Base-by-base conservation (phyloP, 176 grass and related monocot species). In the Raddia guianensis region DNA sequence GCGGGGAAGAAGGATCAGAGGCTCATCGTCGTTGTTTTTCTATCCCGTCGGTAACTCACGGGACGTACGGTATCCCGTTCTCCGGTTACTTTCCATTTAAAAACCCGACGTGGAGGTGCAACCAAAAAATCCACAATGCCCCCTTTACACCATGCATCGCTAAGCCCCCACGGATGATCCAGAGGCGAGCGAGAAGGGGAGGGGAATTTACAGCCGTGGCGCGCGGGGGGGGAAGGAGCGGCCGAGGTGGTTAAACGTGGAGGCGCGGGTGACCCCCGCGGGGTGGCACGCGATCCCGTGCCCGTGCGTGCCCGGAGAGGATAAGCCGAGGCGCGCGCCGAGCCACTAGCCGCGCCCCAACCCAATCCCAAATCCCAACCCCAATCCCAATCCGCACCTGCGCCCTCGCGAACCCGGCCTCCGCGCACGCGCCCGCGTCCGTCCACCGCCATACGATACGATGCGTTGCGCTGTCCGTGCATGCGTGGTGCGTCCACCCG, bases 201-300 rank as follows among this genome's bases (percentile, higher is more conserved):
- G 27, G 27, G 7, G 68, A 32, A 27, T 40, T 40, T 40, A 62
- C 46, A 14, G 1, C 46, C 10, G 19, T 19, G 42, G 54, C 1
- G 58, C 59, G 55, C 75, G 27, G 48, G 3, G 48, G 3, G 44
- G 35, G 33, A 79, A 79, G 75, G 61, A 80, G 85, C 63, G 85
- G 85, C 50, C 5, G 1, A 10, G 14, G 45, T 19, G 63, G 33
- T 18, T 68, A 11, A 60, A 81, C 78, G 85, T 82, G 78, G 85
- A 81, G 73, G 1, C 33, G 63, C 3, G 3, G 13, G 74, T 60
- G 63, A 18, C 60, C 19, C 33, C 1, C 7, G 45, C 9, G 7
- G 47, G 9, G 54, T 37, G 45, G 34, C 0, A 33, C 13, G 16
- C 4, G 35, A 3, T 12, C 53, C 49, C 42, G 68, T 80, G 49